These are phyloP conservation scores for Mycena kentingensis DNA, from an alignment of 768 basidiomycete species.

Conservation along the genomic window DNA sequence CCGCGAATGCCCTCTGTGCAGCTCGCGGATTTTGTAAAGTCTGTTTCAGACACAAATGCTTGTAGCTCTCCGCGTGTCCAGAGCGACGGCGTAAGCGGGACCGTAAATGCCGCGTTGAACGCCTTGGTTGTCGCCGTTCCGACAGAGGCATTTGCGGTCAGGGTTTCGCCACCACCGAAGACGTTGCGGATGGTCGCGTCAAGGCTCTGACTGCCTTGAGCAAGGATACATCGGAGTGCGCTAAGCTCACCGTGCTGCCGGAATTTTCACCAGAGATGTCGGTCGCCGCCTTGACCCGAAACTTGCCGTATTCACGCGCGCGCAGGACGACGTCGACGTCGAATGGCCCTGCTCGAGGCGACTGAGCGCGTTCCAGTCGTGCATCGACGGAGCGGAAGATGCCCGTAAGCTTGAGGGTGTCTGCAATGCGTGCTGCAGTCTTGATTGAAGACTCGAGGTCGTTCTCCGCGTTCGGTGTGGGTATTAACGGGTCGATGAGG, in stretches of 20 bases:
- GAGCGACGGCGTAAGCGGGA: conserved; percentile 64
- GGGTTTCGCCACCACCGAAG: conserved; percentile 87
- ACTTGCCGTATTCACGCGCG: conserved; percentile 73
- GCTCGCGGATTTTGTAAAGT: conserved; percentile 78
- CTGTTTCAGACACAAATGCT: conserved; percentile 74
- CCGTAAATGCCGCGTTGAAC: conserved; percentile 67
- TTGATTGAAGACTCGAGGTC: conserved; percentile 70
- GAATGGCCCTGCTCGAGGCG: conserved; percentile 51
- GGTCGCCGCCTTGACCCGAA: conserved; percentile 80
- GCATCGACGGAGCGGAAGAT: conserved; percentile 73
- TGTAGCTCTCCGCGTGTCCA: conserved; percentile 70
- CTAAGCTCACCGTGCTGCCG: conserved; percentile 78
- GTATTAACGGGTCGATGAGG: conserved; percentile 67
- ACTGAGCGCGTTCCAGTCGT: conserved; percentile 58
- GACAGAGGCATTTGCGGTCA: conserved; percentile 79
- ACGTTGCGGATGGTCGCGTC: conserved; percentile 84
- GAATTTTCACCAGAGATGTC: conserved; percentile 94
- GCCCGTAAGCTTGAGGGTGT: conserved; percentile 69
- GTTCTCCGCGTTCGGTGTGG: conserved; percentile 21
- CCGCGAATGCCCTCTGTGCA: conserved; percentile 67
- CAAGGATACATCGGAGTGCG: neutral
- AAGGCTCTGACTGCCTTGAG: conserved; percentile 50
- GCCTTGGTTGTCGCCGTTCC: conserved; percentile 88
- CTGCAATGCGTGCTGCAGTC: conserved; percentile 66
- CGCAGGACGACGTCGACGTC: conserved; percentile 84